phyloP scores from a whole-genome alignment of 495 filamentous ascomycete genomes.

The Aspergillus nanangensis region DNA sequence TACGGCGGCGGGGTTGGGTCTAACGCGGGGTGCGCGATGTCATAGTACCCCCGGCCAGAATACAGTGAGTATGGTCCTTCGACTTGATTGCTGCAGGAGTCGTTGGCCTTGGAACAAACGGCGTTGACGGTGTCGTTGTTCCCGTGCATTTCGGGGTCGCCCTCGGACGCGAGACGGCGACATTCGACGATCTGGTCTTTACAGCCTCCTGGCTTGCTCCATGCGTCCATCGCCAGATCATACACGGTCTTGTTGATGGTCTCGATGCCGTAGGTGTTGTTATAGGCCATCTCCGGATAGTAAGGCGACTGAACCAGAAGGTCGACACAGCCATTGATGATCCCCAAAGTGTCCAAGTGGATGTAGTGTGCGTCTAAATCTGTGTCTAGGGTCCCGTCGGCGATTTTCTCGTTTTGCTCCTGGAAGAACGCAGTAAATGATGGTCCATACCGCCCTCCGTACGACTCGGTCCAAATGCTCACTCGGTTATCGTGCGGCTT shows the following conservation, averaged over 20 bases:
- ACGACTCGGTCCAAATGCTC: conserved; percentile 53
- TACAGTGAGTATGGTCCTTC: conserved; percentile 29
- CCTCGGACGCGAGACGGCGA: conserved; percentile 27
- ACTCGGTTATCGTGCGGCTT: conserved; percentile 52
- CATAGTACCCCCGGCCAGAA: conserved; percentile 54
- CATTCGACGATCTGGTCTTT: conserved; percentile 53
- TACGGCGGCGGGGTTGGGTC: conserved; percentile 63
- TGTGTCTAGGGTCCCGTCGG: conserved; percentile 27
- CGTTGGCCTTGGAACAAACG: conserved; percentile 32
- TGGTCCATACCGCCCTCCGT: conserved; percentile 66
- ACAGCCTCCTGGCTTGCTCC: conserved; percentile 54
- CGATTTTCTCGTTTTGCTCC: conserved; percentile 56
- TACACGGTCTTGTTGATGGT: conserved; percentile 55
- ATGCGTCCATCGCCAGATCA: conserved; percentile 41
- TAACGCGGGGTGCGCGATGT: conserved; percentile 47
- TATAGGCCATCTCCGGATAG: conserved; percentile 64
- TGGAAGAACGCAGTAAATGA: conserved; percentile 62
- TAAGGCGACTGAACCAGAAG: conserved; percentile 60
- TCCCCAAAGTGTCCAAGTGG: conserved; percentile 44
- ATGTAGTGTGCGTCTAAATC: conserved; percentile 32
- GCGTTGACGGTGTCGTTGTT: conserved; percentile 39
- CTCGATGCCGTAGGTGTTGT: conserved; percentile 72
- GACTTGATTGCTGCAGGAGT: conserved; percentile 33
- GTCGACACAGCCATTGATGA: conserved; percentile 76
- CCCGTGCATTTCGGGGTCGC: conserved; percentile 42